Evolutionary conservation across 257 asterid genomes (phyloP).

Genomic region (Nicotiana tabacum): DNA sequence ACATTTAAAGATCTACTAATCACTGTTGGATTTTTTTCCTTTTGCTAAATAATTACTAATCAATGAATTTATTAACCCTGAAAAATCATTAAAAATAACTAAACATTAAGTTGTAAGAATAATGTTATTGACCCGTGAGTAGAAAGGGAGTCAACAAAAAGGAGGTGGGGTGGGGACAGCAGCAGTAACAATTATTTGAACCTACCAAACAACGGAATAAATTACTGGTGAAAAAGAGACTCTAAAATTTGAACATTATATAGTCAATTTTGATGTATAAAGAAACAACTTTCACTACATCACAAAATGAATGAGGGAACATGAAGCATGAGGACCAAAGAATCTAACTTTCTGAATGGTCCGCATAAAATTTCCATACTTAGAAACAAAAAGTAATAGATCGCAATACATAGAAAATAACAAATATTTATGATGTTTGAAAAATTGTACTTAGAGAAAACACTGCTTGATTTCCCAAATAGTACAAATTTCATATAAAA

Average conservation of each 20-base stretch:
- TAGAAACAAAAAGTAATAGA: not conserved
- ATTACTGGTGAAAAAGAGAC: too few species aligned
- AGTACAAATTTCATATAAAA: not conserved
- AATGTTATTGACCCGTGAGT: too few species aligned
- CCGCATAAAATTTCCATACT: not conserved
- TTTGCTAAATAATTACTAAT: too few species aligned
- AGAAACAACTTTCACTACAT: not conserved
- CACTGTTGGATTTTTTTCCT: too few species aligned
- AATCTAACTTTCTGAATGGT: not conserved
- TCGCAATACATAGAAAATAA: not conserved
- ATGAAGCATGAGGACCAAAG: not conserved
- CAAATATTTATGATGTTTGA: not conserved
- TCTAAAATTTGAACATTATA: not conserved
- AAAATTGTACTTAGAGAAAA: not conserved
- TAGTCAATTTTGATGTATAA: not conserved
- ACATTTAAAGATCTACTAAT: too few species aligned
- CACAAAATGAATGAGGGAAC: not conserved
- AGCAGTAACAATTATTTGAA: too few species aligned
- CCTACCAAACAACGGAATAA: too few species aligned
- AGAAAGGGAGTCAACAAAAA: too few species aligned
- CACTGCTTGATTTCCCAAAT: not conserved
- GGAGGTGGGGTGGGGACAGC: too few species aligned
- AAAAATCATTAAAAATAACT: too few species aligned
- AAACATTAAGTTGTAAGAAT: too few species aligned
- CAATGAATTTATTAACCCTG: too few species aligned